phyloP scores from a whole-genome alignment of 2,329 filamentous ascomycete genomes.

The Hypoxylon sp. region DNA sequence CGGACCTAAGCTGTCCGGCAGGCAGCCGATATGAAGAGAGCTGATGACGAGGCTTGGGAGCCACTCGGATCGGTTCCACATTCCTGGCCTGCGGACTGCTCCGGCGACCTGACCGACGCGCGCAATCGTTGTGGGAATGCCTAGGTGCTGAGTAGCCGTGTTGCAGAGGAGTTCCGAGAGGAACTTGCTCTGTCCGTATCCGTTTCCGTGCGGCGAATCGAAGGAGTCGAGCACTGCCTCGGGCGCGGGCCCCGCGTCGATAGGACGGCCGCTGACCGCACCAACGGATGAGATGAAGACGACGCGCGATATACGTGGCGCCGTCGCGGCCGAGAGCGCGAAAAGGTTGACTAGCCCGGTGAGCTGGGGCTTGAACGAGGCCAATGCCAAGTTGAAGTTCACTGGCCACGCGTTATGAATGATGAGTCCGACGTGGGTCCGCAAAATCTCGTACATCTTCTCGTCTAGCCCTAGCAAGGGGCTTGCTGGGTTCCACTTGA shows the following conservation, averaged over 20 bases:
- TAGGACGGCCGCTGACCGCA: constrained; percentile 18
- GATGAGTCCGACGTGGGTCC: constrained; percentile 29
- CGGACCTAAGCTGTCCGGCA: constrained; percentile 54
- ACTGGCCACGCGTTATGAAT: constrained; percentile 46
- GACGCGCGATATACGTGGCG: constrained; percentile 10
- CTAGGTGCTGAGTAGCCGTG: constrained; percentile 34
- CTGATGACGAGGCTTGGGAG: constrained; percentile 57
- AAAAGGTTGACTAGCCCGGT: constrained; percentile 40
- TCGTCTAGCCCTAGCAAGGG: constrained; percentile 39
- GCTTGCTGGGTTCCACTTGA: constrained; percentile 36
- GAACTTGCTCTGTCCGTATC: constrained; percentile 48
- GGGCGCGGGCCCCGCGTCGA: constrained; percentile 19
- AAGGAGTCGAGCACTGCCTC: constrained; percentile 34
- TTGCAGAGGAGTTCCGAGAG: constrained; percentile 46
- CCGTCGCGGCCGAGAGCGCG: constrained; percentile 29
- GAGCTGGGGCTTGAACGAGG: constrained; percentile 38
- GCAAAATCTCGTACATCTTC: constrained; percentile 30
- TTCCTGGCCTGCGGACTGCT: constrained; percentile 27
- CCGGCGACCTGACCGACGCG: constrained; percentile 50
- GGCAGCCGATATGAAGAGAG: constrained; percentile 50
- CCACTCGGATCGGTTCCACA: constrained; percentile 58
- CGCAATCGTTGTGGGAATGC: constrained; percentile 31
- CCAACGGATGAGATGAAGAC: constrained; percentile 44
- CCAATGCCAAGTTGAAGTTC: constrained; percentile 42
- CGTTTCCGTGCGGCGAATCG: constrained; percentile 29